Conservation (phyloP, 2,329 filamentous ascomycete genomes). For the Grosmannia penicillata region DNA sequence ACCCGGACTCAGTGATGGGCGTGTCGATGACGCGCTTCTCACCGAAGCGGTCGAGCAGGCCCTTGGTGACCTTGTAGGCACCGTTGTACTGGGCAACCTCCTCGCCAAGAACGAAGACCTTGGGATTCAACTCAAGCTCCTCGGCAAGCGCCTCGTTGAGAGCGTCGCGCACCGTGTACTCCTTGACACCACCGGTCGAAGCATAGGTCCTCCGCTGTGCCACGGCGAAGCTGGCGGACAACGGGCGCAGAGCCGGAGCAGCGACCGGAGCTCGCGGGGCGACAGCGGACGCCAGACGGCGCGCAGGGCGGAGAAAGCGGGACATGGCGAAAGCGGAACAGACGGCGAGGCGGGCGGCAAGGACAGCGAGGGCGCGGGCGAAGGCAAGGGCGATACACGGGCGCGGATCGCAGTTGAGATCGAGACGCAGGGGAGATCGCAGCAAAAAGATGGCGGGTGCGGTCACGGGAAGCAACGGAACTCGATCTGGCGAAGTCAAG, state of each 20-base stretch:
- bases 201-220: constrained; percentile 40
- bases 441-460: neutral
- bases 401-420: too few species aligned
- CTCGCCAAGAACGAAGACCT: constrained; percentile 93
- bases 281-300: constrained; percentile 24
- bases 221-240: constrained; percentile 2
- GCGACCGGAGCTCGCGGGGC: constrained; percentile 13
- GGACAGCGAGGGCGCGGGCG: too few species aligned
- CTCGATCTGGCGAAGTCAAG: too few species aligned
- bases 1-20: constrained; percentile 95
- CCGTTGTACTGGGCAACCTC: constrained; percentile 99
- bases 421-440: too few species aligned
- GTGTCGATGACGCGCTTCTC: constrained; percentile 96
- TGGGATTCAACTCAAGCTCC: constrained; percentile 86
- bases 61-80: constrained; percentile 99
- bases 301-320: constrained; percentile 29
- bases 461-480: too few species aligned
- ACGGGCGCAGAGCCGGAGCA: neutral
- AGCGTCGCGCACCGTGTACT: constrained; percentile 93
- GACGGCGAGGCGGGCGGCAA: neutral
- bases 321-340: constrained; percentile 20
- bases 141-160: constrained; percentile 96
- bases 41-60: constrained; percentile 89
- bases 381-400: too few species aligned
- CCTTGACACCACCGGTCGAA: constrained; percentile 52